Conservation (phyloP, 2,329 filamentous ascomycete species). For the Aspergillus sp. region DNA sequence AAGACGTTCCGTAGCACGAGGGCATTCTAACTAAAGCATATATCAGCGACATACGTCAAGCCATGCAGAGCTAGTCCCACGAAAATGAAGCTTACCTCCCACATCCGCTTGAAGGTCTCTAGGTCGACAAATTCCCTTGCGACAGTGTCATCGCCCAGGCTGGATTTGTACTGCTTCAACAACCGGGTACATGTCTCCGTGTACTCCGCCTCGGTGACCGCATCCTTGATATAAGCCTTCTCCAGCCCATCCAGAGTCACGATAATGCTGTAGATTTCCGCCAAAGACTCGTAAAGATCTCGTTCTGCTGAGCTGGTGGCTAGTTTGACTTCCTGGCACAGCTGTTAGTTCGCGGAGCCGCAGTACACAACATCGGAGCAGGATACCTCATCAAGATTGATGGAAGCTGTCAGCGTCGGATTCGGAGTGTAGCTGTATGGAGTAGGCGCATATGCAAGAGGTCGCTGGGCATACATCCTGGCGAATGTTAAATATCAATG, state of each 20-base stretch:
- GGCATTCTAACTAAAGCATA: slow-evolving; percentile 69
- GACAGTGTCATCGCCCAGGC: slow-evolving; percentile 84
- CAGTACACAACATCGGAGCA: slow-evolving; percentile 3
- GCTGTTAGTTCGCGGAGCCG: slow-evolving; percentile 13
- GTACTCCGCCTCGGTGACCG: slow-evolving; percentile 82
- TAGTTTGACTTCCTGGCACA: slow-evolving; percentile 76
- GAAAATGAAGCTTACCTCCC: slow-evolving; percentile 60
- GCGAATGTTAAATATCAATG: background rate
- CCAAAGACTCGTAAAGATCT: slow-evolving; percentile 89
- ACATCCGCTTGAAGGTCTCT: slow-evolving; percentile 83
- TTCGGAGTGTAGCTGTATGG: slow-evolving; percentile 89
- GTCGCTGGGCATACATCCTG: slow-evolving; percentile 41
- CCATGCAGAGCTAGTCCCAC: background rate
- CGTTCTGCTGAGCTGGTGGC: slow-evolving; percentile 78
- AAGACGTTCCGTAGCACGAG: slow-evolving; percentile 84
- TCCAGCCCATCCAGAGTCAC: slow-evolving; percentile 91
- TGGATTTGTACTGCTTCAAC: slow-evolving; percentile 93
- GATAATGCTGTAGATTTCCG: slow-evolving; percentile 96
- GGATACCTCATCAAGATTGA: slow-evolving; percentile 81
- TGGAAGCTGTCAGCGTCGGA: slow-evolving; percentile 71
- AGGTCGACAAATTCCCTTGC: slow-evolving; percentile 77
- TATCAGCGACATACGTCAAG: slow-evolving; percentile 5
- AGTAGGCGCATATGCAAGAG: slow-evolving; percentile 75
- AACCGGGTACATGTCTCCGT: slow-evolving; percentile 92
- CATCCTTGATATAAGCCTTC: slow-evolving; percentile 94